Conservation (phyloP, 495 filamentous ascomycete species). For the Xylaria cubensis region DNA sequence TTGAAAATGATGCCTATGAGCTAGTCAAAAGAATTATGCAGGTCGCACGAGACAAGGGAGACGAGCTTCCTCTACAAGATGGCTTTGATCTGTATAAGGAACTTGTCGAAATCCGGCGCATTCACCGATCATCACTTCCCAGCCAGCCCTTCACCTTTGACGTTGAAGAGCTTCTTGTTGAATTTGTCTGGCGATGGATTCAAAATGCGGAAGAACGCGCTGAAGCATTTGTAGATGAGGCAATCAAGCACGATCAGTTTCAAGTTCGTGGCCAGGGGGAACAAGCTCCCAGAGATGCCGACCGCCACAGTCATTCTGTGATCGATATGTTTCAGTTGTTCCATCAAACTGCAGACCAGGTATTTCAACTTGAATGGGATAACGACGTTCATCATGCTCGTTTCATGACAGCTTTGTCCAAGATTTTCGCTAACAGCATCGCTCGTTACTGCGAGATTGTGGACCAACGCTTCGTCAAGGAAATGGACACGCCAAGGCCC, state of each 20-base stretch:
- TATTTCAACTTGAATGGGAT: slow-evolving; percentile 87
- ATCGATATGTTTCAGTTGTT: slow-evolving; percentile 95
- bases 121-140: slow-evolving; percentile 76
- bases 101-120: slow-evolving; percentile 78
- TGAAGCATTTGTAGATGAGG: slow-evolving; percentile 84
- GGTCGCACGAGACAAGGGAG: slow-evolving; percentile 66
- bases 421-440: slow-evolving; percentile 82
- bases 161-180: slow-evolving; percentile 82
- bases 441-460: slow-evolving; percentile 90
- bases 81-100: slow-evolving; percentile 93
- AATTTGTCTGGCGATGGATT: slow-evolving; percentile 97
- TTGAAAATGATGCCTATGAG: slow-evolving; percentile 84
- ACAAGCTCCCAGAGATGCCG: slow-evolving; percentile 73
- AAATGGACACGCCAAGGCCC: slow-evolving; percentile 80
- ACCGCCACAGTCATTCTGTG: slow-evolving; percentile 89
- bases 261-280: slow-evolving; percentile 67
- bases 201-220: slow-evolving; percentile 78
- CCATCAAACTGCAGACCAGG: slow-evolving; percentile 85
- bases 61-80: slow-evolving; percentile 84
- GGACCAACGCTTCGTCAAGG: slow-evolving; percentile 83
- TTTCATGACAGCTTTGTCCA: slow-evolving; percentile 96
- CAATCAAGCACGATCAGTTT: slow-evolving; percentile 88
- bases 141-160: slow-evolving; percentile 75
- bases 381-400: slow-evolving; percentile 92
- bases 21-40: slow-evolving; percentile 81